phyloP scores from a whole-genome alignment of 441 rosid species.

The Croton laevigatus region DNA sequence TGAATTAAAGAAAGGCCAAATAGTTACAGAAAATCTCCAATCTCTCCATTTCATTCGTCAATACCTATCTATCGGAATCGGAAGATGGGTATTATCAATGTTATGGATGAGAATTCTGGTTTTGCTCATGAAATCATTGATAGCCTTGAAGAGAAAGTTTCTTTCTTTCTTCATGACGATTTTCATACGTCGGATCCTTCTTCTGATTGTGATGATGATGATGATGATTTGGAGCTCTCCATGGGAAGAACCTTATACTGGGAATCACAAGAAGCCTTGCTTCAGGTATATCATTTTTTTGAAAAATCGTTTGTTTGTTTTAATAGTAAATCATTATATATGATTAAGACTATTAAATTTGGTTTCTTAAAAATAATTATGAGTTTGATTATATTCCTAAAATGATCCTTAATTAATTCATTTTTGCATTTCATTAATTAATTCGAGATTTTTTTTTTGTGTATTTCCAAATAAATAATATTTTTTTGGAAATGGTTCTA shows the following conservation, averaged over 20 bases:
- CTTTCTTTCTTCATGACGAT: conserved; percentile 25
- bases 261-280: conserved; percentile 47
- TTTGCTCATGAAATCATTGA: neutral
- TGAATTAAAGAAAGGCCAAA: too few species aligned
- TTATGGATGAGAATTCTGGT: conserved; percentile 17
- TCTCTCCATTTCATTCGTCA: too few species aligned
- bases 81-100: conserved; percentile 24
- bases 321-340: too few species aligned
- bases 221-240: conserved; percentile 9
- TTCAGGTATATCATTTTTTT: conserved; percentile 36
- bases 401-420: neutral
- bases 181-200: conserved; percentile 2
- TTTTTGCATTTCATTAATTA: neutral
- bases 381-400: too few species aligned
- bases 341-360: too few species aligned
- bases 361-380: too few species aligned
- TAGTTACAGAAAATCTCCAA: too few species aligned
- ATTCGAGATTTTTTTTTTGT: neutral
- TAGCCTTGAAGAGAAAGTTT: conserved; percentile 38
- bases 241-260: conserved; percentile 31
- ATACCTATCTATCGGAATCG: too few species aligned
- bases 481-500: too few species aligned
- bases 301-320: neutral
- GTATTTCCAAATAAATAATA: neutral
- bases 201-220: neutral